Conservation (phyloP, 108 stramenopile genomes). For the Stephanodiscus minutulus region DNA sequence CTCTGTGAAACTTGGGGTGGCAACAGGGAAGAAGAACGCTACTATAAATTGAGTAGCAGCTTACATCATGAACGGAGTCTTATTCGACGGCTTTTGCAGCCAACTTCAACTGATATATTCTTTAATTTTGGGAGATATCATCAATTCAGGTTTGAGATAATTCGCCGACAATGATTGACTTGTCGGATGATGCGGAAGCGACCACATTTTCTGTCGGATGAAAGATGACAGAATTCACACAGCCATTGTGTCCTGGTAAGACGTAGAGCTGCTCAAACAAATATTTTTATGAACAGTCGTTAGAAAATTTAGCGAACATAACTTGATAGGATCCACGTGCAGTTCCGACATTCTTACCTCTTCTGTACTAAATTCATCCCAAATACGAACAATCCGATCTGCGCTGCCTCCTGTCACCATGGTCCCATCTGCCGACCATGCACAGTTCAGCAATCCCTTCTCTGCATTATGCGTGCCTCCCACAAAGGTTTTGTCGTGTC, state of each 20-base stretch:
- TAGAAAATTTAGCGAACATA: not conserved
- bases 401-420: constrained; percentile 87
- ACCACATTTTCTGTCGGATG: constrained; percentile 73
- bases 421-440: constrained; percentile 83
- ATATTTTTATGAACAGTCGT: not conserved
- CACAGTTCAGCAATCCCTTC: constrained; percentile 83
- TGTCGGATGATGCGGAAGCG: constrained; percentile 65
- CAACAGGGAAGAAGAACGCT: too few relatives aligned
- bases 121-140: not conserved
- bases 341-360: constrained; percentile 44
- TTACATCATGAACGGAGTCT: too few relatives aligned
- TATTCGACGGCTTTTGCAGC: too few relatives aligned
- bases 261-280: constrained; percentile 53
- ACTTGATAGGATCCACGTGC: not conserved
- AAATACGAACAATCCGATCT: constrained; percentile 87
- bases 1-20: too few relatives aligned
- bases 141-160: constrained; percentile 33
- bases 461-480: constrained; percentile 84
- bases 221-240: constrained; percentile 84
- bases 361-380: constrained; percentile 81
- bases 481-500: constrained; percentile 64
- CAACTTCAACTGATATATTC: too few relatives aligned
- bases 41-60: too few relatives aligned
- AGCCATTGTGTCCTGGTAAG: constrained; percentile 85
- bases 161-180: constrained; percentile 70